Conservation (phyloP, 441 rosid genomes). For the Syzygium syzygioides region DNA sequence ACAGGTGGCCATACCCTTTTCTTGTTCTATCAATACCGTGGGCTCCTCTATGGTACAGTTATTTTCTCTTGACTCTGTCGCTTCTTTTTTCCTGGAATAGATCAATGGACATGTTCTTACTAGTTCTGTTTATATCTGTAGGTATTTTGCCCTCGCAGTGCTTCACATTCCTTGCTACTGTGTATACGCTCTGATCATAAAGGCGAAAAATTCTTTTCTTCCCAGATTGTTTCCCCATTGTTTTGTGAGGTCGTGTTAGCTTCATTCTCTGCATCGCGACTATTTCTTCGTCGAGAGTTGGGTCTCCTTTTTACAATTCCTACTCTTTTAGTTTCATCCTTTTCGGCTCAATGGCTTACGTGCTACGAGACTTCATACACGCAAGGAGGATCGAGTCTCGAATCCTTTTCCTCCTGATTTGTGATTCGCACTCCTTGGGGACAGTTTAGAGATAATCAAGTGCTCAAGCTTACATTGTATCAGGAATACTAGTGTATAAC, state of each 20-base stretch:
- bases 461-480: not conserved
- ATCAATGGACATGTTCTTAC: not conserved
- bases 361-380: not conserved
- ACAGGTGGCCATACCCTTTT: constrained; percentile 95
- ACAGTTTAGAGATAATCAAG: not conserved
- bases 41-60: constrained; percentile 65
- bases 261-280: not conserved
- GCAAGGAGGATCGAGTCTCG: not conserved
- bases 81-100: not conserved
- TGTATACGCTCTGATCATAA: constrained; percentile 39
- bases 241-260: constrained; percentile 28
- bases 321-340: too few species aligned
- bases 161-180: constrained; percentile 76
- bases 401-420: not conserved
- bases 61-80: not conserved
- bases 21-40: constrained; percentile 51
- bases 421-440: not conserved
- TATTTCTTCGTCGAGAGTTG: not conserved
- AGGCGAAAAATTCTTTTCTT: constrained; percentile 37
- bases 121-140: constrained; percentile 10
- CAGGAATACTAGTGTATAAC: not conserved
- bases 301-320: not conserved
- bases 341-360: not conserved
- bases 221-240: constrained; percentile 43
- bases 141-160: constrained; percentile 57